These are phyloP conservation scores for Parachaetomium inaequale DNA, from an alignment of 495 filamentous ascomycete species.

Conservation along the genomic window DNA sequence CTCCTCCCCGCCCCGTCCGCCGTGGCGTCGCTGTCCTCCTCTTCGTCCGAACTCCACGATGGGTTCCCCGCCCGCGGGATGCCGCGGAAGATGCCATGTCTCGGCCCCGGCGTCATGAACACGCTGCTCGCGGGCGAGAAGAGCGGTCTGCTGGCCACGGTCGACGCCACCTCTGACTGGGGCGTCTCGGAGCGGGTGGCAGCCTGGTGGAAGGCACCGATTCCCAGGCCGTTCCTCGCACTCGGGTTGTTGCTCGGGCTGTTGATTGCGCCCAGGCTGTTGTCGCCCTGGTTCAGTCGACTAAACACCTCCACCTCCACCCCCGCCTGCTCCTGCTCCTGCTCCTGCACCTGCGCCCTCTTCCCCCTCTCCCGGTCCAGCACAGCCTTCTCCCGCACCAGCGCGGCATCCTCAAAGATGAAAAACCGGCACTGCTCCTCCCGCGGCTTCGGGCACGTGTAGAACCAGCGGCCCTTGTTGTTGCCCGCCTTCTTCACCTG, in stretches of 20 bases:
- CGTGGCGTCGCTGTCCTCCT: not conserved
- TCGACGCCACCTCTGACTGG: not conserved
- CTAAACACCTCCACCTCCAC: no score
- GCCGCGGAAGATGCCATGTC: slow-evolving; percentile 8
- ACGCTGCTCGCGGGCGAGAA: not conserved
- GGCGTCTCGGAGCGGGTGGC: not conserved
- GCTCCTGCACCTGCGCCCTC: slow-evolving; percentile 22
- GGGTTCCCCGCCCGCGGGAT: not conserved
- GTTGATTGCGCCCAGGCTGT: not conserved
- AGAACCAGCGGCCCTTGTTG: slow-evolving; percentile 67
- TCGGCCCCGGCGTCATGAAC: slow-evolving; percentile 4
- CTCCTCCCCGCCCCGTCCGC: not conserved
- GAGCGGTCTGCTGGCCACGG: not conserved
- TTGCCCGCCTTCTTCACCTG: slow-evolving; percentile 62
- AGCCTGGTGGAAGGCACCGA: no score
- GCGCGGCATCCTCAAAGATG: slow-evolving; percentile 63
- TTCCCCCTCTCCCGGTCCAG: slow-evolving; percentile 54
- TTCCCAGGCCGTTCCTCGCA: not conserved
- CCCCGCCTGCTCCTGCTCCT: not conserved
- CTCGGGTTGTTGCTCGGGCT: not conserved
- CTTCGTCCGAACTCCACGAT: not conserved
- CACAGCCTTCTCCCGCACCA: slow-evolving; percentile 59
- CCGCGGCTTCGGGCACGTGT: slow-evolving; percentile 57
- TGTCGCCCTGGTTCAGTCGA: no score
- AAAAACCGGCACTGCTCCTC: slow-evolving; percentile 63